Percentiles rank a stretch among this genome's conserved stretches.
phyloP scores from a whole-genome alignment of 441 rosid genomes.

The Populus hybrid region DNA sequence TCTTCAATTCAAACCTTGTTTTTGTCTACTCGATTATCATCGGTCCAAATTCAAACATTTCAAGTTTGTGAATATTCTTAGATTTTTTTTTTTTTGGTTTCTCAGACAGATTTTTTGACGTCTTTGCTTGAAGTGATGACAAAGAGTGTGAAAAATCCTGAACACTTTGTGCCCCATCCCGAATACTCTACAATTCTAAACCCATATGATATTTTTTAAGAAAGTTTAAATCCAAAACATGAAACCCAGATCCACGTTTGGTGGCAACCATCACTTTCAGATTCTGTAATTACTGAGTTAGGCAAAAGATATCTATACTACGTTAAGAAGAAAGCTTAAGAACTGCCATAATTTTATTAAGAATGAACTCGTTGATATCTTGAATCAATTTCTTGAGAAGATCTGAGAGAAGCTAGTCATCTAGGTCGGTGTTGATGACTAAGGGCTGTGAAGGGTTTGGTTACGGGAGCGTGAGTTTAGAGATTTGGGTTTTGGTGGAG shows the following conservation, averaged over 20 bases:
- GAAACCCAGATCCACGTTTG: slow-evolving; percentile 46
- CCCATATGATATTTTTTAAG: slow-evolving; percentile 37
- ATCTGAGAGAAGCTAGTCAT: slow-evolving; percentile 37
- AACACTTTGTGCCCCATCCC: slow-evolving; percentile 25
- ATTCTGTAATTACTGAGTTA: slow-evolving; percentile 43
- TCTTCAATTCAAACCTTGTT: no score
- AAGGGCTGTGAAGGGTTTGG: slow-evolving; percentile 45
- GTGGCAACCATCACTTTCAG: slow-evolving; percentile 53
- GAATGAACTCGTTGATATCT: slow-evolving; percentile 40
- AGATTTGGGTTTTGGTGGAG: slow-evolving; percentile 65
- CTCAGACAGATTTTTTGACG: slow-evolving; percentile 29
- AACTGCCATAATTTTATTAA: slow-evolving; percentile 44
- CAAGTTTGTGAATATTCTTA: no score
- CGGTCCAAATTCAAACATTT: no score
- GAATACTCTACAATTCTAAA: slow-evolving; percentile 59
- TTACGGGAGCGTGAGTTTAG: slow-evolving; percentile 64
- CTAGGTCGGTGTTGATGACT: slow-evolving; percentile 22
- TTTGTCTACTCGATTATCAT: no score
- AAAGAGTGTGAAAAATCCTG: slow-evolving; percentile 34
- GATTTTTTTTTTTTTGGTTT: neutral
- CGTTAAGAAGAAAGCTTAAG: slow-evolving; percentile 55
- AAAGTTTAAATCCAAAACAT: slow-evolving; percentile 54
- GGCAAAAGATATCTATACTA: slow-evolving; percentile 43
- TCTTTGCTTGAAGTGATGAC: slow-evolving; percentile 75
- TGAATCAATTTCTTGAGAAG: slow-evolving; percentile 56